Conservation (phyloP, 1,139 yeast species). For the Saccharomyces hybrid region DNA sequence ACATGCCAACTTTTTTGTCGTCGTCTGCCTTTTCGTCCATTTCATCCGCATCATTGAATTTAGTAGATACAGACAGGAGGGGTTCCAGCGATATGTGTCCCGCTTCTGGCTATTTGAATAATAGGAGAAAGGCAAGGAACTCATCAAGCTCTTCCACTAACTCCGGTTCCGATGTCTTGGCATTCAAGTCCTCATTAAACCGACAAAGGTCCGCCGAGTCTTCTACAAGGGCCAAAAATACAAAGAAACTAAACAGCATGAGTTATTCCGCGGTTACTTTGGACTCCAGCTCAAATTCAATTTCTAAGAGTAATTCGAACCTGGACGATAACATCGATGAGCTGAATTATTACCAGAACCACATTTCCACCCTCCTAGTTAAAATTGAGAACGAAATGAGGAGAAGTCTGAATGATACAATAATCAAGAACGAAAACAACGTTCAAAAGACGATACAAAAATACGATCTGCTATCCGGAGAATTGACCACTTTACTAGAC, state of each 20-base stretch:
- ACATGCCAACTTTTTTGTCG: constrained; percentile 10
- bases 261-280: background rate
- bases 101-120: background rate
- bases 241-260: background rate
- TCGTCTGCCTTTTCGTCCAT: constrained; percentile 5
- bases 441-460: constrained; percentile 11
- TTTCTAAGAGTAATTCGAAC: constrained; percentile 6
- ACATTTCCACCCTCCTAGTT: constrained; percentile 13
- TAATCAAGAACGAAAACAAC: constrained; percentile 14
- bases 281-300: constrained; percentile 3
- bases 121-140: background rate
- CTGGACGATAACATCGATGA: constrained; percentile 11
- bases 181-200: background rate
- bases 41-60: constrained; percentile 4
- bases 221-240: background rate
- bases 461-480: constrained; percentile 12
- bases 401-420: constrained; percentile 8
- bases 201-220: background rate
- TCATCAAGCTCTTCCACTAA: background rate
- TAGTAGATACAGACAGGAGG: background rate
- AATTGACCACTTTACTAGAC: constrained; percentile 3
- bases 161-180: background rate
- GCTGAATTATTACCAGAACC: constrained; percentile 12
- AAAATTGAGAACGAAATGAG: constrained; percentile 15
- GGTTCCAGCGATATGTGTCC: background rate